A percentile compares a stretch with the other conserved stretches of the same genome.
These are phyloP conservation scores for Tagetes patula DNA, from an alignment of 129 eudicot species.

Conservation along the genomic window DNA sequence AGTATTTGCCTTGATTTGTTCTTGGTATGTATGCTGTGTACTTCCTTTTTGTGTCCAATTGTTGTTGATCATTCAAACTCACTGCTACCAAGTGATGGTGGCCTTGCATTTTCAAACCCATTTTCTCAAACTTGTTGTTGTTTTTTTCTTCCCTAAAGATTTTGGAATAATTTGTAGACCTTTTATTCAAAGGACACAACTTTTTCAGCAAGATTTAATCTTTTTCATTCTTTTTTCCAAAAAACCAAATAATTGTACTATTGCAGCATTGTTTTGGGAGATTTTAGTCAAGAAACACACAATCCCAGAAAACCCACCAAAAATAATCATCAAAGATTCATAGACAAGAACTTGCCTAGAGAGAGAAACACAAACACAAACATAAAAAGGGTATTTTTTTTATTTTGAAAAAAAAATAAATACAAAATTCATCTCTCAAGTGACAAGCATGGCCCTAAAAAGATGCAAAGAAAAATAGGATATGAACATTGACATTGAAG, in stretches of 20 bases:
- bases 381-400: conserved; percentile 23
- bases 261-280: conserved; percentile 51
- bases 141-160: neutral
- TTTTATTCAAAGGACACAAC: conserved; percentile 39
- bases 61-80: conserved; percentile 51
- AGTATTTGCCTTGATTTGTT: conserved; percentile 36
- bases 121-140: conserved; percentile 18
- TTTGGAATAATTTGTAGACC: conserved; percentile 1
- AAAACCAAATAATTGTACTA: conserved; percentile 35
- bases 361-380: conserved; percentile 16
- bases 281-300: conserved; percentile 41
- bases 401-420: neutral
- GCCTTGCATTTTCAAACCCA: conserved; percentile 56
- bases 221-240: neutral
- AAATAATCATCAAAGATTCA: conserved; percentile 26
- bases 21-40: conserved; percentile 35
- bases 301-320: conserved; percentile 35
- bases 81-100: conserved; percentile 63
- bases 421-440: conserved; percentile 1
- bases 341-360: conserved; percentile 1
- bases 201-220: conserved; percentile 44
- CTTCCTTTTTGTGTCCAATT: conserved; percentile 46
- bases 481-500: conserved; percentile 41
- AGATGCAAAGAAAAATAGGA: conserved; percentile 55
- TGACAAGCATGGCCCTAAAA: conserved; percentile 83